Evolutionary conservation across 192 early-diverging fungal species (phyloP), one percentile per base, ranked within the genome.

Genomic region (Coemansia sp.): DNA sequence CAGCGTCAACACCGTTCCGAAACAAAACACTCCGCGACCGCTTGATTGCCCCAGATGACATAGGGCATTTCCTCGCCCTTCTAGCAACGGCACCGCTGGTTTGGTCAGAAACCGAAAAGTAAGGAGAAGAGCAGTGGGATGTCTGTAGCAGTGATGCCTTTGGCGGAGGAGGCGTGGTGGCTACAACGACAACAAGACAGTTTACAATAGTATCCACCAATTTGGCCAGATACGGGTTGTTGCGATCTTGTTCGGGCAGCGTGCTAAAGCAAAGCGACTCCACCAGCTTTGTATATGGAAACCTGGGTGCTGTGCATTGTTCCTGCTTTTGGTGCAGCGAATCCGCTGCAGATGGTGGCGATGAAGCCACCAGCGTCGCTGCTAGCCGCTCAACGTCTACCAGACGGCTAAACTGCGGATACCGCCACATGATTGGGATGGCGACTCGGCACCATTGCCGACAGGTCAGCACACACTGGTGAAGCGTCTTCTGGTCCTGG

Each of bases 381-480:
- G 72, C 64, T 17, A 82, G 63, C 15, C 30, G 41, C 30, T 81
- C 79, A 14, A 86, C 82, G 13, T 64, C 47, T 2, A 53, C 28
- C 11, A 82, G 62, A 14, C 61, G 72, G 19, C 54, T 50, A 28
- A 86, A 81, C 34, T 42, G 60, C 13, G 85, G 85, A 27, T 65
- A 57, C 48, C 67, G 62, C 83, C 83, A 86, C 1, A 86, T 67
- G 15, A 82, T 56, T 4, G 65, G 68, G 22, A 70, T 83, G 22
- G 68, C 85, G 2, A 78, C 66, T 3, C 57, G 47, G 54, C 80
- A 77, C 85, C 85, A 86, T 17, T 65, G 66, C 0, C 66, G 68
- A 42, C 81, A 79, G 0, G 79, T 79, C 44, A 76, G 60, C 4
- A 72, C 66, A 22, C 82, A 82, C 10, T 72, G 56, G 29, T 74